Base-by-base conservation (phyloP, 148 eudicot genomes). In the Diospyros lotus region DNA sequence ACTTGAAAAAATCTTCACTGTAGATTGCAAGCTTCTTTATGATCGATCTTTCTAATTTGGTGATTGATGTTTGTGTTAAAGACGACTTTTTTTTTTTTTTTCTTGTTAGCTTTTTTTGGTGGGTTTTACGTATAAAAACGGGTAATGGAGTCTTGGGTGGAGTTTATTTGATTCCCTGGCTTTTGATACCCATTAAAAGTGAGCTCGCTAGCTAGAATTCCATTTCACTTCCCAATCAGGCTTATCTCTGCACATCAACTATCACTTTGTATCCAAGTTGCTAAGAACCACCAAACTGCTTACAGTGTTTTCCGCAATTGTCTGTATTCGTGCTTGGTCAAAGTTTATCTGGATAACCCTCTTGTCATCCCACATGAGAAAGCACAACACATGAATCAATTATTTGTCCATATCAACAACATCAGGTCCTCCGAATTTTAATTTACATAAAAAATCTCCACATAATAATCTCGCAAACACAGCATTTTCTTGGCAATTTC, bases 1-100 rank as follows among this genome's bases (percentile, higher is more conserved):
- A 87, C 87, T 72, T 88, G 79, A 80, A 51, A 51, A 63, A 51
- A 54, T 53, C 2, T 0, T 68, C 46, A 17, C 2, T 14, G 68
- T 18, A 17, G 54, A 55, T 43, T 50, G 67, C 39, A 6, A 67
- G 55, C 59, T 76, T 28, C 39, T 58, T 48, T 5, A 12, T 41
- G 14, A 52, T 45, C 59, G 9, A 28, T 28, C 28, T 28, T 28
- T 39, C 67, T 62, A 77, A 77, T 44, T 69, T 40, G 42, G 68
- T 69, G 63, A 28, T 69, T 60, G 11, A 11, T 69, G 44, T 17
- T 69, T 53, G 12, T 69, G 66, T 76, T 63, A 56, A 13, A 53
- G 42, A 14, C 41, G 41, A 48, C 14, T 2, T 38, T 72, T 1
- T 70, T 4, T 17, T 2, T 56, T 18, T 3, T 38, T 0, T 46